A percentile compares a stretch with the other conserved stretches of the same genome.
Conservation (phyloP, 345 rosid genomes). For the Salix viminalis region DNA sequence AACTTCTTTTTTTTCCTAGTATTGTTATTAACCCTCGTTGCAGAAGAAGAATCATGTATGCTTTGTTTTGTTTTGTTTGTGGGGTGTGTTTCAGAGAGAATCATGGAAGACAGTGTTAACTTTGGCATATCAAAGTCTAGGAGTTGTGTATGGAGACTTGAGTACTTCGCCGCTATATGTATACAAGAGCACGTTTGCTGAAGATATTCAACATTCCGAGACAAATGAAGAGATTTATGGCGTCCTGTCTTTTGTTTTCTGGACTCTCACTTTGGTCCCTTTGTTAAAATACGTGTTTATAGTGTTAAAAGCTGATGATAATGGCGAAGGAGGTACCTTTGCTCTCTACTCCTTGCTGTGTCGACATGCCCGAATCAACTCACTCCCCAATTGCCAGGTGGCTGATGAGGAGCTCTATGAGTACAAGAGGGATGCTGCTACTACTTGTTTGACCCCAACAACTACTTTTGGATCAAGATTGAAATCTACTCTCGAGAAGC, state of each 20-base stretch:
- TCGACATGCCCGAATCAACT: conserved; percentile 82
- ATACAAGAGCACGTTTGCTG: conserved; percentile 73
- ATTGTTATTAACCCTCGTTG: not conserved
- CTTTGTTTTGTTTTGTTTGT: not conserved
- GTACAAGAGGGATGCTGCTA: conserved; percentile 50
- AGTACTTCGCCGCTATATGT: conserved; percentile 84
- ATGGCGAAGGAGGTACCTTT: conserved; percentile 93
- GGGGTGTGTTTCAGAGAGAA: conserved; percentile 46
- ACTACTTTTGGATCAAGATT: conserved; percentile 45
- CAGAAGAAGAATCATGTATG: not conserved
- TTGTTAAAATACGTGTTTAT: conserved; percentile 74
- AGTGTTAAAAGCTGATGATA: conserved; percentile 82
- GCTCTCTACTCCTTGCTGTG: conserved; percentile 84
- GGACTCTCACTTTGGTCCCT: conserved; percentile 90
- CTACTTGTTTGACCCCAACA: conserved; percentile 27
- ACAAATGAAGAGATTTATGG: conserved; percentile 88
- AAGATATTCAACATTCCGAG: conserved; percentile 66
- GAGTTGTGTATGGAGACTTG: conserved; percentile 95
- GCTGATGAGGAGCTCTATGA: conserved; percentile 70
- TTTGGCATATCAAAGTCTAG: conserved; percentile 79
- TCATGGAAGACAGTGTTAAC: conserved; percentile 81
- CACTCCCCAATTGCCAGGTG: conserved; percentile 70
- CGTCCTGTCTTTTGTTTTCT: conserved; percentile 76
- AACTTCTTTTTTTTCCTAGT: conserved; percentile 8
- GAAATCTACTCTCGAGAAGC: conserved; percentile 65